Percentiles rank a stretch among this genome's conserved stretches.
phyloP scores from a whole-genome alignment of 2,329 filamentous ascomycete species.

The Xylariaceae sp. region DNA sequence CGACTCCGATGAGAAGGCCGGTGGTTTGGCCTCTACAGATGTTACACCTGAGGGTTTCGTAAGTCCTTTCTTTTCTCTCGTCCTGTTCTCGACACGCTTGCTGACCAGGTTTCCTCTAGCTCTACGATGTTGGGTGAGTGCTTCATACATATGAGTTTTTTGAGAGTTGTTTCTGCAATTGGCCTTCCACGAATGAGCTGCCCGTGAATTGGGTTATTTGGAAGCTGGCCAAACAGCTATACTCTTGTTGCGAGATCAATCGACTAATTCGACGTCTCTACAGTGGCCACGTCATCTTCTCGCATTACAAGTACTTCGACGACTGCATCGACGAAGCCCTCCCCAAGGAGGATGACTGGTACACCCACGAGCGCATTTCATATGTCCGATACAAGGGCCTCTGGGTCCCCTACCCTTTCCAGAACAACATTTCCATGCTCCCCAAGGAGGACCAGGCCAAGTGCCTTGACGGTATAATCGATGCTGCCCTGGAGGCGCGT shows the following conservation, averaged over 20 bases:
- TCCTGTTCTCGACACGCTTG: not conserved
- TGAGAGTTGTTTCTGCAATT: not conserved
- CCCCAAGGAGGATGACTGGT: slow-evolving; percentile 92
- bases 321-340: slow-evolving; percentile 97
- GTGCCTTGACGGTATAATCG: slow-evolving; percentile 92
- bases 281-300: slow-evolving; percentile 94
- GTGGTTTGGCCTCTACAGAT: slow-evolving; percentile 94
- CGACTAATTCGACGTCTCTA: slow-evolving; percentile 6
- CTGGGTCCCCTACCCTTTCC: slow-evolving; percentile 99
- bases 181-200: not conserved
- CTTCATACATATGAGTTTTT: not conserved
- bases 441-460: slow-evolving; percentile 95
- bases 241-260: not conserved
- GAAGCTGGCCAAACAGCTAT: too few relatives aligned
- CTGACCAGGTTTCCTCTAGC: slow-evolving; percentile 46
- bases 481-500: slow-evolving; percentile 81
- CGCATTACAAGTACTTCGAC: slow-evolving; percentile 99
- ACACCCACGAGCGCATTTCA: slow-evolving; percentile 94
- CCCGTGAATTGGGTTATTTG: too few relatives aligned
- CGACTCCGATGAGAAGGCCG: slow-evolving; percentile 84
- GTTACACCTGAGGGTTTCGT: slow-evolving; percentile 95
- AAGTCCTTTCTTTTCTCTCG: slow-evolving; percentile 43
- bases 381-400: slow-evolving; percentile 95
- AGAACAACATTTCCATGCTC: slow-evolving; percentile 99
- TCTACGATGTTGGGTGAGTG: slow-evolving; percentile 76